A percentile compares a stretch with the other conserved stretches of the same genome.
phyloP scores from a whole-genome alignment of 371 early-diverging fungal species.

The Mucor lusitanicus region DNA sequence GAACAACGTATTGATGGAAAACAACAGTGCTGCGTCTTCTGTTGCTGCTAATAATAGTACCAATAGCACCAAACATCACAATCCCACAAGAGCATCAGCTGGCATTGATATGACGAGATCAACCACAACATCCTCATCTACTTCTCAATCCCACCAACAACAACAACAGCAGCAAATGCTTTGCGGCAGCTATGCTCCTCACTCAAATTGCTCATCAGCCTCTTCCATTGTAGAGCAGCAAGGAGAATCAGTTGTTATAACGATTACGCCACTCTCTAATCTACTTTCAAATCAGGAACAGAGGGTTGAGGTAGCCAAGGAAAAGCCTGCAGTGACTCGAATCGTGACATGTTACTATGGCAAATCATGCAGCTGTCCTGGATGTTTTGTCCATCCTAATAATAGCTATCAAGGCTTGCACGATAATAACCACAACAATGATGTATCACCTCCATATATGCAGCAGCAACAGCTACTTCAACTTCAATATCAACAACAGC shows the following conservation, averaged over 20 bases:
- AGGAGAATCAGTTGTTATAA: slow-evolving; percentile 41
- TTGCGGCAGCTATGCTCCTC: slow-evolving; percentile 13
- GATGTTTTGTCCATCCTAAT: slow-evolving; percentile 32
- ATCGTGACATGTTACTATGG: slow-evolving; percentile 35
- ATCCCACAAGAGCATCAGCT: not conserved
- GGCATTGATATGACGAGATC: slow-evolving; percentile 13
- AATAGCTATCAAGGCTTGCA: not conserved
- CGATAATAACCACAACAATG: not conserved
- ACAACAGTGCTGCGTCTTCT: not conserved
- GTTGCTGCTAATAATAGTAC: not conserved
- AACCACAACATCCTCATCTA: slow-evolving; percentile 1
- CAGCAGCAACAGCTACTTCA: not conserved
- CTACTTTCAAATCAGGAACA: not conserved
- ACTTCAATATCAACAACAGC: not conserved
- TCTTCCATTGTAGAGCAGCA: not conserved
- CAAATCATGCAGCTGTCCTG: slow-evolving; percentile 24
- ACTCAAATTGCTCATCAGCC: slow-evolving; percentile 7
- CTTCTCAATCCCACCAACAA: not conserved
- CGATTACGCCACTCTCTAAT: slow-evolving; percentile 38
- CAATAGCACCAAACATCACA: not conserved
- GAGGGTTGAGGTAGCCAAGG: not conserved
- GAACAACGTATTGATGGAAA: slow-evolving; percentile 12
- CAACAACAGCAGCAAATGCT: not conserved
- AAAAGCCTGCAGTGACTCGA: slow-evolving; percentile 8
- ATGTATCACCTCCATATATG: not conserved